These are phyloP conservation scores for Lyophyllum semitale DNA, from an alignment of 768 basidiomycete species.

Conservation along the genomic window DNA sequence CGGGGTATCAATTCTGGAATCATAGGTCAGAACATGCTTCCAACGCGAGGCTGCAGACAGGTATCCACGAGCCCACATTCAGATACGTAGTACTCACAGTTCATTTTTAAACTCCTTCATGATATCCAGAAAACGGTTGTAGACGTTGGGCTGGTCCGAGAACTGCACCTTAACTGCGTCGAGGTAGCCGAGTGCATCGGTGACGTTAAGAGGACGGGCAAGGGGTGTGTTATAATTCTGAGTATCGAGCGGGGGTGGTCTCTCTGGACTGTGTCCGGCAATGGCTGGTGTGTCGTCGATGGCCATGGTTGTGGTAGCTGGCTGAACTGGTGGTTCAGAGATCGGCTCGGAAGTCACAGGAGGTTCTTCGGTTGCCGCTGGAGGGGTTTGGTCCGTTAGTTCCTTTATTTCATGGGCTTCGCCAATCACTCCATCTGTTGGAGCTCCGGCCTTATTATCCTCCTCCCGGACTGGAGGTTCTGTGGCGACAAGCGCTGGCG, in stretches of 20 bases:
- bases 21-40: slow-evolving; percentile 20
- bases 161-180: slow-evolving; percentile 94
- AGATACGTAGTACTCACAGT: slow-evolving; percentile 47
- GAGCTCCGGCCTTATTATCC: slow-evolving; percentile 9
- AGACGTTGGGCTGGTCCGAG: slow-evolving; percentile 89
- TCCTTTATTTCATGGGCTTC: slow-evolving; percentile 9
- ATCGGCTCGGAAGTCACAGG: slow-evolving; percentile 10
- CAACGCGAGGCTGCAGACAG: neutral
- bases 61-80: no score
- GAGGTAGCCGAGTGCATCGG: slow-evolving; percentile 91
- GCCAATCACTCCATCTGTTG: slow-evolving; percentile 10
- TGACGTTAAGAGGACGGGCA: slow-evolving; percentile 83
- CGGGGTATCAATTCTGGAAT: slow-evolving; percentile 88
- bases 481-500: neutral
- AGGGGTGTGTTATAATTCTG: slow-evolving; percentile 26
- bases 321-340: slow-evolving; percentile 4
- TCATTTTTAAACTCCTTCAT: slow-evolving; percentile 99
- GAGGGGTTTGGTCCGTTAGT: slow-evolving; percentile 5
- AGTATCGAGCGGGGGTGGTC: slow-evolving; percentile 27
- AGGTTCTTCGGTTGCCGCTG: slow-evolving; percentile 9
- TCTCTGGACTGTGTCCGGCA: slow-evolving; percentile 8
- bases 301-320: slow-evolving; percentile 12
- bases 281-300: slow-evolving; percentile 13
- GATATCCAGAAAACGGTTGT: slow-evolving; percentile 92
- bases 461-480: slow-evolving; percentile 4